Percentiles rank a stretch among this genome's conserved stretches.
These are phyloP conservation scores for Claviceps spartinae DNA, from an alignment of 2,329 filamentous ascomycete genomes.

Conservation along the genomic window DNA sequence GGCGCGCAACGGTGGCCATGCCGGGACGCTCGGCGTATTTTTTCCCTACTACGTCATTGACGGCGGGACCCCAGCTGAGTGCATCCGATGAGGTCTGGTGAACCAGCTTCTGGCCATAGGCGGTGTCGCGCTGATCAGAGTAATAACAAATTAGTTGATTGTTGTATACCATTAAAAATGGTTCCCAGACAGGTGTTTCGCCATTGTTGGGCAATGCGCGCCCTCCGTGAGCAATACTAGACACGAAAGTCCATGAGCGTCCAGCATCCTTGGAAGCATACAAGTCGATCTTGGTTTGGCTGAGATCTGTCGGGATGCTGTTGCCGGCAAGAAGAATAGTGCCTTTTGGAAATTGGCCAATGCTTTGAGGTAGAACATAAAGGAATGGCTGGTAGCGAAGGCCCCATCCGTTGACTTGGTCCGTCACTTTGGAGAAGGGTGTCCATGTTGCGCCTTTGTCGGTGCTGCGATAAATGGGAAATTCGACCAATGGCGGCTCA, in stretches of 20 bases:
- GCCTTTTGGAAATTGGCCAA: not conserved
- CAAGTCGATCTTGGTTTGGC: not conserved
- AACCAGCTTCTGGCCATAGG: not conserved
- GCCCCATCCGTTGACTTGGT: conserved; percentile 1
- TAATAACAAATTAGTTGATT: not conserved
- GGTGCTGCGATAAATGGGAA: not conserved
- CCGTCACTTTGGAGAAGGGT: not conserved
- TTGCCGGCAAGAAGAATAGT: not conserved
- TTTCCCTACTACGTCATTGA: not conserved
- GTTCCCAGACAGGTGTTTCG: not conserved
- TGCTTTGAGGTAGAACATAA: not conserved
- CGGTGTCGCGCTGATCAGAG: not conserved
- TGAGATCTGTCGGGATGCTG: not conserved
- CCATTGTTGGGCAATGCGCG: not conserved
- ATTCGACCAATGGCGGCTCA: not conserved
- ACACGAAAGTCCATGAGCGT: not conserved
- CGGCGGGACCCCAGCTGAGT: not conserved
- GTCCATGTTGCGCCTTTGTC: not conserved
- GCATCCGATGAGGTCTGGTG: not conserved
- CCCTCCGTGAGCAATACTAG: not conserved
- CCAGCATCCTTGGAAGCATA: not conserved
- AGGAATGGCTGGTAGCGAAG: not conserved
- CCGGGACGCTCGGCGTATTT: not conserved
- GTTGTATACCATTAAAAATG: not conserved
- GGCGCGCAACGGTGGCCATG: not conserved